These are phyloP conservation scores for Beauveria sp. DNA, from an alignment of 2,329 filamentous ascomycete genomes.

Conservation along the genomic window DNA sequence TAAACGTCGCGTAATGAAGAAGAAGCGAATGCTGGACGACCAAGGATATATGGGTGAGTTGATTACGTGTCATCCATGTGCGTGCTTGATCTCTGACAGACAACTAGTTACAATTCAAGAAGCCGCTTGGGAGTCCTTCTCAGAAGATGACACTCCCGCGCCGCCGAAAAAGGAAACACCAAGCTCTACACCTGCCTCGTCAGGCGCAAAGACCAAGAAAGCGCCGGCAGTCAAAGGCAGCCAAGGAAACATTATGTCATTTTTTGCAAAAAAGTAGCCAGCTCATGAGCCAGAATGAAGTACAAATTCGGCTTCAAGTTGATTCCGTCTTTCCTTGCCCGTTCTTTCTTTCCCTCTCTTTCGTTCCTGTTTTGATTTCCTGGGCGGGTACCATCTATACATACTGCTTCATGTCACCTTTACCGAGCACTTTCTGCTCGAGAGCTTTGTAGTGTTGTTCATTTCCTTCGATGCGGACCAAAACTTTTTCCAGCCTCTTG, in stretches of 20 bases:
- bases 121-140: constrained; percentile 83
- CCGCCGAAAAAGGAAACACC: constrained; percentile 46
- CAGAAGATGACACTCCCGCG: constrained; percentile 68
- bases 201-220: constrained; percentile 48
- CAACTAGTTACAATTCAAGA: constrained; percentile 75
- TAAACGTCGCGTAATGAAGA: constrained; percentile 74
- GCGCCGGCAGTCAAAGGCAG: constrained; percentile 43
- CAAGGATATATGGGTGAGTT: constrained; percentile 77
- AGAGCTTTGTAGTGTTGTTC: constrained; percentile 20
- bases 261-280: constrained; percentile 74
- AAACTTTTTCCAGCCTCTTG: constrained; percentile 47
- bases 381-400: background rate
- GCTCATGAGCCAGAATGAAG: background rate
- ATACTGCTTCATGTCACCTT: constrained; percentile 1
- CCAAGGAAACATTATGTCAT: constrained; percentile 84
- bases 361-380: background rate
- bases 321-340: background rate
- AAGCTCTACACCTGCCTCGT: constrained; percentile 35
- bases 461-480: constrained; percentile 25
- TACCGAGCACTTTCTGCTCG: background rate
- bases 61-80: background rate
- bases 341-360: background rate
- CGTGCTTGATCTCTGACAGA: background rate
- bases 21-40: constrained; percentile 78
- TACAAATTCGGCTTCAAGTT: background rate